These are phyloP conservation scores for Aspergillus steynii DNA, from an alignment of 495 filamentous ascomycete species.

Conservation along the genomic window DNA sequence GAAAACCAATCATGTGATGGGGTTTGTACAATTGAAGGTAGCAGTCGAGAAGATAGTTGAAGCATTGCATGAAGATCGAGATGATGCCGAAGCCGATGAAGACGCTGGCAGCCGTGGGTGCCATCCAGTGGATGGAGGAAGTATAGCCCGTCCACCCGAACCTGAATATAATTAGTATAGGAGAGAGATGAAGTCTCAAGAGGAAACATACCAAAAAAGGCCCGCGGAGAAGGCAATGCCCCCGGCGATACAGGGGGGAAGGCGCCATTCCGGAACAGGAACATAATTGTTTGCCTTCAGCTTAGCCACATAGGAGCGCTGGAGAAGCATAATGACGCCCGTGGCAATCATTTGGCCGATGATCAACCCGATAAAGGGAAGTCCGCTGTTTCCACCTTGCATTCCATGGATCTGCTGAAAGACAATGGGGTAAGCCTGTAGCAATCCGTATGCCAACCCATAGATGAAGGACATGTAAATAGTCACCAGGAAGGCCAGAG, in stretches of 20 bases:
- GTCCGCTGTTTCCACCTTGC: constrained; percentile 33
- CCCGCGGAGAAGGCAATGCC: constrained; percentile 51
- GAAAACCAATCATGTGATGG: constrained; percentile 12
- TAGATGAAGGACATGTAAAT: constrained; percentile 51
- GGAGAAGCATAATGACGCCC: constrained; percentile 28
- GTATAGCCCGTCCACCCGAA: constrained; percentile 44
- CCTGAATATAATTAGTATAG: constrained; percentile 22
- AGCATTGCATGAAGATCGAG: constrained; percentile 40
- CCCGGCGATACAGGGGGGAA: constrained; percentile 49
- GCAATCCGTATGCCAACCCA: constrained; percentile 43
- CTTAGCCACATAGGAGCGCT: constrained; percentile 29
- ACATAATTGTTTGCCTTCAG: constrained; percentile 32
- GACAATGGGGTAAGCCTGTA: constrained; percentile 43
- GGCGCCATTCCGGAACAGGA: constrained; percentile 42
- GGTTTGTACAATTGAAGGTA: constrained; percentile 65
- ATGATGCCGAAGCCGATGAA: constrained; percentile 39
- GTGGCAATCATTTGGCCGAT: constrained; percentile 34
- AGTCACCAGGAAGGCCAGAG: constrained; percentile 45
- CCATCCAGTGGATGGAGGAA: constrained; percentile 37
- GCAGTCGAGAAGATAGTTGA: constrained; percentile 43
- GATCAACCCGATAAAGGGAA: constrained; percentile 41
- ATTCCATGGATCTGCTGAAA: constrained; percentile 41
- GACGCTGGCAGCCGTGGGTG: constrained; percentile 31
- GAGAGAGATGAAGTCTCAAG: not conserved
- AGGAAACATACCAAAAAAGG: constrained; percentile 50